Percentiles rank a stretch among this genome's conserved stretches.
These are phyloP conservation scores for Centrapalus pauciflorus DNA, from an alignment of 129 eudicot species.

Conservation along the genomic window DNA sequence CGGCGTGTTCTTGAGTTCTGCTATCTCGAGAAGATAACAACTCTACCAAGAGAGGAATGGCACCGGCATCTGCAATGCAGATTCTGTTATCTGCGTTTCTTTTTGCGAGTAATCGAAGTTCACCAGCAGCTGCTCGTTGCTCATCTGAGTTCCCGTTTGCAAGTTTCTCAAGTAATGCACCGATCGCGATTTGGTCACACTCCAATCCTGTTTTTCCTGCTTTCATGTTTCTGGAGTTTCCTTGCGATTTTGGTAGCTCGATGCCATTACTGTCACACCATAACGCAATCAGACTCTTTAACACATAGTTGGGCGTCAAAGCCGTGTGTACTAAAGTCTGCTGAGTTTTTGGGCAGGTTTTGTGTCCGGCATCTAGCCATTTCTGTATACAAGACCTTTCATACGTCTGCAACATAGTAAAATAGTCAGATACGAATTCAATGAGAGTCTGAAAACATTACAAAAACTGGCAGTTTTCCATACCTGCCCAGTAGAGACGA, in stretches of 20 bases:
- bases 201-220: constrained; percentile 51
- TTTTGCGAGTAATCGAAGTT: constrained; percentile 76
- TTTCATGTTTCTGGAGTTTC: too few relatives aligned
- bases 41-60: constrained; percentile 76
- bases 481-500: constrained; percentile 99
- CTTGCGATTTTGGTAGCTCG: constrained; percentile 58
- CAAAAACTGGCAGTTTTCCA: neutral
- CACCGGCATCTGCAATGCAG: constrained; percentile 86
- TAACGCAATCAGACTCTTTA: constrained; percentile 73
- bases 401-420: constrained; percentile 47
- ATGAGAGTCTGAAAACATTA: neutral
- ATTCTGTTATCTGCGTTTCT: constrained; percentile 84
- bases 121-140: constrained; percentile 91
- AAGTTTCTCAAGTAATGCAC: constrained; percentile 54
- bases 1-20: constrained; percentile 84
- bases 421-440: neutral
- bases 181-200: constrained; percentile 62
- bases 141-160: constrained; percentile 60
- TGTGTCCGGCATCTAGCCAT: constrained; percentile 90
- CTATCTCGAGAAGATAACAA: constrained; percentile 62
- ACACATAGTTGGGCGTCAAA: constrained; percentile 71
- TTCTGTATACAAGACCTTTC: constrained; percentile 77
- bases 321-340: constrained; percentile 68
- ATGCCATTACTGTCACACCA: constrained; percentile 90
- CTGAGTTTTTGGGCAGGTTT: constrained; percentile 81